phyloP scores from a whole-genome alignment of 2,329 filamentous ascomycete genomes.

The Mariannaea elegans region DNA sequence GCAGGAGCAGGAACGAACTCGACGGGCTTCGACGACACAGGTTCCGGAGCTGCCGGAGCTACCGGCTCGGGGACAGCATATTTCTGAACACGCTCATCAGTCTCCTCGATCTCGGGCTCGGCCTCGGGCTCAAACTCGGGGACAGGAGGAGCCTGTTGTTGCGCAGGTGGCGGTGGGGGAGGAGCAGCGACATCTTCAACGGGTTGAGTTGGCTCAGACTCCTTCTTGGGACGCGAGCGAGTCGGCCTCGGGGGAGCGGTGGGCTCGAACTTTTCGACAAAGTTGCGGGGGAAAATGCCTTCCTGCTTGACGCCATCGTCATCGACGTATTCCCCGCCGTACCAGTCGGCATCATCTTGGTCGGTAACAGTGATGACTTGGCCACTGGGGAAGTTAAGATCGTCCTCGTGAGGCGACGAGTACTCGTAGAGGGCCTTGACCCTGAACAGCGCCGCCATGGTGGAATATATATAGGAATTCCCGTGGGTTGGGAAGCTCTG shows the following conservation, averaged over 20 bases:
- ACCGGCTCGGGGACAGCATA: conserved; percentile 48
- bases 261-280: conserved; percentile 96
- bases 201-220: conserved; percentile 46
- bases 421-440: conserved; percentile 98
- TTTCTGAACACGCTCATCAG: conserved; percentile 40
- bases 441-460: conserved; percentile 84
- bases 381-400: conserved; percentile 84
- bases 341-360: conserved; percentile 94
- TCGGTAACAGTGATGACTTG: conserved; percentile 95
- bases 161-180: conserved; percentile 43
- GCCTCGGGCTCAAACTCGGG: conserved; percentile 47
- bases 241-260: conserved; percentile 86
- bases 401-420: conserved; percentile 90
- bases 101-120: conserved; percentile 51
- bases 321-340: conserved; percentile 86
- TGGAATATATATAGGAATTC: conserved; percentile 43
- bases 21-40: conserved; percentile 45
- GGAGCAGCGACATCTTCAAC: conserved; percentile 50
- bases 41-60: conserved; percentile 41
- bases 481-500: conserved; percentile 34
- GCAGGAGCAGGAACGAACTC: conserved; percentile 46
- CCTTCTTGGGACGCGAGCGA: conserved; percentile 75
- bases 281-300: conserved; percentile 95
- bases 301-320: conserved; percentile 77
- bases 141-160: conserved; percentile 44